Evolutionary conservation across 179 eudicot species (phyloP).

Genomic region (Gypsophila paniculata): DNA sequence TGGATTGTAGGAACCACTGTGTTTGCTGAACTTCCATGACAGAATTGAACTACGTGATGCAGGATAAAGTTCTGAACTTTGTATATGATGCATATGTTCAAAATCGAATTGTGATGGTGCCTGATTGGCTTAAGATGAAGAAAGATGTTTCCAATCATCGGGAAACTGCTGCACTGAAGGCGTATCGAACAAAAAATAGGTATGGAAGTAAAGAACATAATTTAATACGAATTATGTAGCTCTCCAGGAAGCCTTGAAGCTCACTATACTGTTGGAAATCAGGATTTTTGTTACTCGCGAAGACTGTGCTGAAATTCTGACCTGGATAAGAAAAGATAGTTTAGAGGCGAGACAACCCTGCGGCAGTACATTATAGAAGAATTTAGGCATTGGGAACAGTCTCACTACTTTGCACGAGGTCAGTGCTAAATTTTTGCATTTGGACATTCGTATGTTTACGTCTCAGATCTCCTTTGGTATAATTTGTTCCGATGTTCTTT

Average conservation of each 20-base stretch:
- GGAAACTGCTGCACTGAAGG: constrained; percentile 47
- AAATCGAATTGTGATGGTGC: constrained; percentile 41
- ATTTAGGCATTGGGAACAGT: neutral
- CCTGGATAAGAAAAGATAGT: constrained; percentile 49
- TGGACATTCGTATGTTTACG: neutral
- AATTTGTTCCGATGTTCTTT: neutral
- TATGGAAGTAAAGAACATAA: constrained; percentile 4
- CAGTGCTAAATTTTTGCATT: neutral
- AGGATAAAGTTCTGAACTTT: constrained; percentile 72
- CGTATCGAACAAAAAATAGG: constrained; percentile 72
- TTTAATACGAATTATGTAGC: neutral
- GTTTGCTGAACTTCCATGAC: constrained; percentile 8
- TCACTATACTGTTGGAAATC: constrained; percentile 18
- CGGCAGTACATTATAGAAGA: constrained; percentile 14
- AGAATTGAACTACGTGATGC: constrained; percentile 22
- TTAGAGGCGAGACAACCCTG: neutral
- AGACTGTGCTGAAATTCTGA: constrained; percentile 59
- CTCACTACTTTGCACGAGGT: constrained; percentile 2
- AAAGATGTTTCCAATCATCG: constrained; percentile 48
- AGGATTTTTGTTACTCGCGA: constrained; percentile 53
- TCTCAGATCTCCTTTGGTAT: neutral
- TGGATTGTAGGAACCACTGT: neutral
- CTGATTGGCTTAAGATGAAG: constrained; percentile 59
- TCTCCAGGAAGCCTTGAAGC: neutral
- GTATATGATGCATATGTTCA: constrained; percentile 57